These are phyloP conservation scores for Candida nemodendra DNA, from an alignment of 805 yeast species.

Conservation along the genomic window DNA sequence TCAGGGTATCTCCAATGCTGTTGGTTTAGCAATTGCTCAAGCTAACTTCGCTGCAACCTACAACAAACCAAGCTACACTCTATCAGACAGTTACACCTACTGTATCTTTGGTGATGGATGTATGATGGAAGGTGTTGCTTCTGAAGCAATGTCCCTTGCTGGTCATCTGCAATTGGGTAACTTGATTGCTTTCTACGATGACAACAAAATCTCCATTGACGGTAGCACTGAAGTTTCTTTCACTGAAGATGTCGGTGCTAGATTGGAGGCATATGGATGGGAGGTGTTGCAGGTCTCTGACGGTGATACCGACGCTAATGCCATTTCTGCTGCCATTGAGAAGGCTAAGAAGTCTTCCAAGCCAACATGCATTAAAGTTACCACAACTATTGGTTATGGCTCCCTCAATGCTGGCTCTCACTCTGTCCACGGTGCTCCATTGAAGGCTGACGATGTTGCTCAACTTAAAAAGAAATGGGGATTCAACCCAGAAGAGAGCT, in stretches of 20 bases:
- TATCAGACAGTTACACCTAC: constrained; percentile 77
- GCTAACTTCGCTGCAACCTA: constrained; percentile 87
- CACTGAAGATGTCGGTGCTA: constrained; percentile 84
- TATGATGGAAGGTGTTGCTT: constrained; percentile 95
- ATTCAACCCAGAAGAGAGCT: constrained; percentile 80
- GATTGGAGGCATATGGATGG: constrained; percentile 96
- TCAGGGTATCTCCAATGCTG: constrained; percentile 95
- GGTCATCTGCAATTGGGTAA: constrained; percentile 94
- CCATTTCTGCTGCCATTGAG: constrained; percentile 67
- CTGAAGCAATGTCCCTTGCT: constrained; percentile 92
- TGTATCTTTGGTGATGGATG: constrained; percentile 95
- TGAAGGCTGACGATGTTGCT: constrained; percentile 86
- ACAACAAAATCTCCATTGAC: constrained; percentile 94
- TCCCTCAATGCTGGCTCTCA: constrained; percentile 82
- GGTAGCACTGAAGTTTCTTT: constrained; percentile 88
- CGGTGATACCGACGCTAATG: constrained; percentile 77
- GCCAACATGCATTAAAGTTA: constrained; percentile 87
- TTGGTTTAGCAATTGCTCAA: constrained; percentile 95
- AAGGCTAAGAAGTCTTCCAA: constrained; percentile 79
- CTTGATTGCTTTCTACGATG: constrained; percentile 94
- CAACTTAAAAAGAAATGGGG: constrained; percentile 84
- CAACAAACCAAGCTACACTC: constrained; percentile 78
- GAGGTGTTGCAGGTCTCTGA: constrained; percentile 71
- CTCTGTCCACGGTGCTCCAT: constrained; percentile 94
- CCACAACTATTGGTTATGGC: constrained; percentile 94